Base-by-base conservation (phyloP, 2,329 filamentous ascomycete genomes). In the Diaporthe vaccinii region DNA sequence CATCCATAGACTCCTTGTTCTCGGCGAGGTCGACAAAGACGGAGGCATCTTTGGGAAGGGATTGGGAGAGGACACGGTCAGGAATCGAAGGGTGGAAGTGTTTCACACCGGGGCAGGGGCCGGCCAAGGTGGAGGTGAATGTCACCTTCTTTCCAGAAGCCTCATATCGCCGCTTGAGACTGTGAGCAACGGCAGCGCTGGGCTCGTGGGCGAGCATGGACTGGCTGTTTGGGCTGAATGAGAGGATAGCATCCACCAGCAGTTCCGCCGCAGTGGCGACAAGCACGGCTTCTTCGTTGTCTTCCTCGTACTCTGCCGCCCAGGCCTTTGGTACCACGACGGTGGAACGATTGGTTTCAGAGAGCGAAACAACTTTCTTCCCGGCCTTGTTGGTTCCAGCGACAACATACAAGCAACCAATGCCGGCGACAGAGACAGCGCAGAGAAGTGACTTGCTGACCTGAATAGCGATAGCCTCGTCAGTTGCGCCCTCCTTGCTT, bases 381-480 rank as follows among this genome's bases (percentile, higher is more conserved):
- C 62, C 62, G 20, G 17, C 12, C 22, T 68, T 36, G 31, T 46
- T 68, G 7, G 28, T 25, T 53, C 62, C 62, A 25, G 31, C 46
- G 31, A 68, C 22, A 25, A 68, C 34, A 31, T 68, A 53, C 22
- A 68, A n/a, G 62, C 62, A 68, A n/a, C 62, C 46, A 39, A 68
- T 46, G 5, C 44, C 62, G 31, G 62, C 41, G 20, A 68, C 46
- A 25, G 62, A 68, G 7, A 68, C 44, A 36, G 62, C 62, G 62
- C 62, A 51, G 28, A 68, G 62, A 17, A 68, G 44, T 39, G 62
- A 68, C 46, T 68, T 68, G 62, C 44, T 68, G 62, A 68, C 62
- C 31, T 68, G 62, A 14, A 68, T n/a, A 36, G 62, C 25, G 2
- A 46, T 12, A 3, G 41, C 31, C 31, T 70, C n/a, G 25, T 46